Percentiles rank a stretch among this genome's conserved stretches.
These are phyloP conservation scores for Parietaria judaica DNA, from an alignment of 306 rosid genomes.

Conservation along the genomic window DNA sequence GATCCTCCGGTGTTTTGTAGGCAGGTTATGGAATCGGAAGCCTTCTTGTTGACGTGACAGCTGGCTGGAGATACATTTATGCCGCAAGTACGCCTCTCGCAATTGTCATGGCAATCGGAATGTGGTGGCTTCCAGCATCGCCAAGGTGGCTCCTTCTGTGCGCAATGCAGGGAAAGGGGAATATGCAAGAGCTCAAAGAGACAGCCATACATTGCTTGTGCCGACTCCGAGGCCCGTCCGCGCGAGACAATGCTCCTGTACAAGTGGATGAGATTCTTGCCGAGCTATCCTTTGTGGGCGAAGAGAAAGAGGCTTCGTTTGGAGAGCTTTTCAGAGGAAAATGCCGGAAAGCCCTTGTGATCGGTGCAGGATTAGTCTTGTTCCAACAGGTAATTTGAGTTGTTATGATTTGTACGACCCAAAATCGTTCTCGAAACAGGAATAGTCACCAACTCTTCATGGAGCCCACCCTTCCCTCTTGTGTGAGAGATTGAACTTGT, in stretches of 20 bases:
- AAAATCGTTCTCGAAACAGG: too few relatives aligned
- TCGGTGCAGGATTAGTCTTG: constrained; percentile 77
- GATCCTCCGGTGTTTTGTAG: constrained; percentile 35
- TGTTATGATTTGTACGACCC: not conserved
- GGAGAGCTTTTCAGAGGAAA: constrained; percentile 74
- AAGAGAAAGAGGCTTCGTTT: constrained; percentile 50
- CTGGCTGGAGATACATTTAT: constrained; percentile 93
- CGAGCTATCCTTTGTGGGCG: constrained; percentile 68
- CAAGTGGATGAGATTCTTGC: constrained; percentile 72
- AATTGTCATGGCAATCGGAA: constrained; percentile 78
- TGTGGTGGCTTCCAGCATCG: constrained; percentile 87
- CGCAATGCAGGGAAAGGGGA: constrained; percentile 69
- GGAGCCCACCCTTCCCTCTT: too few relatives aligned
- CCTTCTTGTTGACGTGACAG: constrained; percentile 54
- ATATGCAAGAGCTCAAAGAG: constrained; percentile 39
- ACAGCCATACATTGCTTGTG: constrained; percentile 43
- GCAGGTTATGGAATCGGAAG: constrained; percentile 82
- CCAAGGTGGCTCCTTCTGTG: constrained; percentile 91
- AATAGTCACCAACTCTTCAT: too few relatives aligned
- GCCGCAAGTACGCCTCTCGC: constrained; percentile 62
- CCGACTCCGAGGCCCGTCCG: constrained; percentile 51
- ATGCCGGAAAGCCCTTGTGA: constrained; percentile 64
- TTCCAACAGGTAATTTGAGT: constrained; percentile 79
- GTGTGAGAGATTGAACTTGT: too few relatives aligned
- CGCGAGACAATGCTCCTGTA: constrained; percentile 50